Conservation (phyloP, 257 asterid species). For the Solanum sejunctum region DNA sequence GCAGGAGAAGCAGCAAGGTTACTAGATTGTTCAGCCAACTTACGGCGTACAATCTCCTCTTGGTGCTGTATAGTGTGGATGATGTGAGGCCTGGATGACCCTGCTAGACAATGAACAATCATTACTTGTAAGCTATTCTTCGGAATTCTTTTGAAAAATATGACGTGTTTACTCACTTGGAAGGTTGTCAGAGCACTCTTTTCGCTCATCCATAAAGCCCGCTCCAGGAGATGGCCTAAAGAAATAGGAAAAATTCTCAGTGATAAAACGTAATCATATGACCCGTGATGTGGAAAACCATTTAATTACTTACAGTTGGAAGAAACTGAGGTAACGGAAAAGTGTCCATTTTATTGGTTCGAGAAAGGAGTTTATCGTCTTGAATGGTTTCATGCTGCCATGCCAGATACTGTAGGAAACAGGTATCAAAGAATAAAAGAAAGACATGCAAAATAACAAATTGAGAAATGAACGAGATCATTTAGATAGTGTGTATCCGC, state of each 20-base stretch:
- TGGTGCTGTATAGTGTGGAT: conserved; percentile 6
- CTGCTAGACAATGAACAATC: conserved; percentile 11
- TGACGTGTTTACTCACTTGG: conserved; percentile 25
- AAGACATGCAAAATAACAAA: background rate
- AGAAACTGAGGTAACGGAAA: conserved; percentile 31
- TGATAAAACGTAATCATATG: background rate
- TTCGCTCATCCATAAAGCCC: conserved; percentile 9
- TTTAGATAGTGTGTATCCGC: background rate
- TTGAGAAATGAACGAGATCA: background rate
- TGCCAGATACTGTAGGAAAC: conserved; percentile 34
- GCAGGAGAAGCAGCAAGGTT: conserved; percentile 47
- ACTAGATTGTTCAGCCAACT: conserved; percentile 39
- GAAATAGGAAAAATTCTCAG: background rate
- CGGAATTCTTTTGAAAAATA: background rate
- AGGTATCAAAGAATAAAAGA: conserved; percentile 3
- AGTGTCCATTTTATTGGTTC: conserved; percentile 26
- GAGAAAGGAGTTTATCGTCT: conserved; percentile 18
- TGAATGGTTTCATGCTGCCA: conserved; percentile 21
- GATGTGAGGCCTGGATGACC: conserved; percentile 17
- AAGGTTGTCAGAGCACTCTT: conserved; percentile 20
- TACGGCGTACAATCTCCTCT: conserved; percentile 32
- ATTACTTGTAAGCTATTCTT: background rate
- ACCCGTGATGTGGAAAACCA: background rate
- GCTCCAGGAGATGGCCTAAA: conserved; percentile 6
- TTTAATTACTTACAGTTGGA: conserved; percentile 41